Evolutionary conservation across 352 stramenopile genomes (phyloP).

Genomic region (Thraustochytrium striatum): DNA sequence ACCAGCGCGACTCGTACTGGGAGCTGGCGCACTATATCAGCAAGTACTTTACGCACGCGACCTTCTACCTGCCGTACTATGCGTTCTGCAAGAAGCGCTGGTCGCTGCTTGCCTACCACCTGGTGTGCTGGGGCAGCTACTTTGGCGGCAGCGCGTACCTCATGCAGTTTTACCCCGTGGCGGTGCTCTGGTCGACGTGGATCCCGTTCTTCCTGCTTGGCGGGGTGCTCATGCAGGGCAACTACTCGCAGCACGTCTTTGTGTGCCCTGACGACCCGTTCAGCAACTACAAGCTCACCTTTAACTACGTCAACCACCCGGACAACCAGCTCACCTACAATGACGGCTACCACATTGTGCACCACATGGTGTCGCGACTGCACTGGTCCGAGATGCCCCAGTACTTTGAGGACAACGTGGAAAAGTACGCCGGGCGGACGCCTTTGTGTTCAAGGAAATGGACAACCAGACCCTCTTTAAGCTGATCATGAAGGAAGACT

Average conservation of each 20-base stretch:
- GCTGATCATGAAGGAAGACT: constrained; percentile 2
- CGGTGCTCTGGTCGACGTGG: neutral
- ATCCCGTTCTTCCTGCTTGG: constrained; percentile 34
- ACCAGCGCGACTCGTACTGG: constrained; percentile 21
- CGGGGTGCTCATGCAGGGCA: constrained; percentile 29
- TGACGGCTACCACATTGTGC: constrained; percentile 46
- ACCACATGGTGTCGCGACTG: constrained; percentile 13
- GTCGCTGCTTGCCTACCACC: constrained; percentile 12
- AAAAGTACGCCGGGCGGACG: constrained; percentile 31
- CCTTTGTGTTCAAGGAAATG: constrained; percentile 40
- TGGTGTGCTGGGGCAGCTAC: constrained; percentile 6
- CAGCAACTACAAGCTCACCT: constrained; percentile 45
- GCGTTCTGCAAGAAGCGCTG: constrained; percentile 23
- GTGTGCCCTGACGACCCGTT: constrained; percentile 34
- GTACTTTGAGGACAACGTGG: constrained; percentile 40
- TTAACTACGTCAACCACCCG: constrained; percentile 41
- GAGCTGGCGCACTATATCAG: constrained; percentile 21
- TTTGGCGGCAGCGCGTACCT: constrained; percentile 5
- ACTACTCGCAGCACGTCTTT: constrained; percentile 46
- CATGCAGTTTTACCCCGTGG: constrained; percentile 1
- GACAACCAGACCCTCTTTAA: neutral
- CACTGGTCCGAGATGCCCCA: constrained; percentile 38
- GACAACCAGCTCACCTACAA: constrained; percentile 48
- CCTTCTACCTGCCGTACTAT: constrained; percentile 45
- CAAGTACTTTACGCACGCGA: constrained; percentile 40